Base-by-base conservation (phyloP, 2,329 filamentous ascomycete species). In the Aotearoamyces nothofagi region DNA sequence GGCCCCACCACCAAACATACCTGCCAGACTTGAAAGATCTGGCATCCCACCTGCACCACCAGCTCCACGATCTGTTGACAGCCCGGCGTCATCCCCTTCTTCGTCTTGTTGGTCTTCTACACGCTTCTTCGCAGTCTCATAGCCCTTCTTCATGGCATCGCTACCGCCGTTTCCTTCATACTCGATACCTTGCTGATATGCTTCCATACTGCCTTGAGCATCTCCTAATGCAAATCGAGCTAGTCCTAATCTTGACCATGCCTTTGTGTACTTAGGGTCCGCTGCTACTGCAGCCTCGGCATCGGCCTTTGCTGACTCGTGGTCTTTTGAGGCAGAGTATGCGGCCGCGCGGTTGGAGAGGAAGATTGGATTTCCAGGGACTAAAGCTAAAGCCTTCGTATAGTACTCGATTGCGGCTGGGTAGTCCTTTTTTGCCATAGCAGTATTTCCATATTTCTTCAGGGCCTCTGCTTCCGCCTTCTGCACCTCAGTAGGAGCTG, bases 131-230 rank as follows among this genome's bases (percentile, higher is more conserved):
- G 86, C 87, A 10, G 90, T 96, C 68, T 96, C 86, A 50, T 70
- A 90, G 12, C 90, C 90, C 59, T 87, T 92, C 65, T 84, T 87
- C 90, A 96, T 96, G 35, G 87, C 84, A 10, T 96, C 86, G 42
- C 81, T 92, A 36, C 90, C 90, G 30, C 90, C 90, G 49, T 75
- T 90, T 29, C 90, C 87, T 56, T 98, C 90, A 39, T 83, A 70
- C 51, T 93, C 81, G 49, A 98, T 96, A 30, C 90, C 90, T 53
- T 81, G 71, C 55, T 77, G 62, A 58, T 98, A 98, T 11, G 90
- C 90, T 45, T 96, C 86, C 77, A 94, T 92, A 39, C 80, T 78
- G 27, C 83, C 90, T 56, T 78, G 76, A 32, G 83, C 78, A 49
- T 98, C 87, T 17, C 86, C 87, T 29, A 94, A 69, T 10, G 87